phyloP scores from a whole-genome alignment of 352 stramenopile genomes.

The Phytophthora pseudosyringae region DNA sequence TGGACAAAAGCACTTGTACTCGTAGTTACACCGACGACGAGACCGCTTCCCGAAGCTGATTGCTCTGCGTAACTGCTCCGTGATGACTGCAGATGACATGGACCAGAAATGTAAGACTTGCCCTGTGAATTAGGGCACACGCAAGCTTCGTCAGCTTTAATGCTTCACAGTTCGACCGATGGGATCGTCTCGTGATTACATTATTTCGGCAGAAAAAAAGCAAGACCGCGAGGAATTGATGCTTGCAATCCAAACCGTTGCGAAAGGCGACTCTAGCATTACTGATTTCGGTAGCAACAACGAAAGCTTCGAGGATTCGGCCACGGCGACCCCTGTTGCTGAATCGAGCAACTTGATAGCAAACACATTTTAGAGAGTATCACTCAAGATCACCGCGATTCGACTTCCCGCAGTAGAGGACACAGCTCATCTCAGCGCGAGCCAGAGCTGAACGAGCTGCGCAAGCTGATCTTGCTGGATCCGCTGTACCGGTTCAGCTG shows the following conservation, averaged over 20 bases:
- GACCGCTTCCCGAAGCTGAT: conserved; percentile 74
- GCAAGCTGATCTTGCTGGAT: conserved; percentile 81
- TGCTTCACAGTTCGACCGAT: conserved; percentile 85
- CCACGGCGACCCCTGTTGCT: conserved; percentile 6
- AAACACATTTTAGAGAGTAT: conserved; percentile 59
- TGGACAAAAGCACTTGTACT: conserved; percentile 80
- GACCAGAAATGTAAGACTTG: conserved; percentile 87
- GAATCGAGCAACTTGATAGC: conserved; percentile 54
- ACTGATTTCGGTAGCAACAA: conserved; percentile 38
- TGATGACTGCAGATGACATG: conserved; percentile 83
- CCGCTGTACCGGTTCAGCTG: conserved; percentile 84
- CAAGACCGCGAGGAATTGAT: conserved; percentile 92
- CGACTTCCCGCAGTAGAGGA: conserved; percentile 58
- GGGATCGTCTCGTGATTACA: conserved; percentile 82
- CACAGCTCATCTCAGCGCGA: conserved; percentile 63
- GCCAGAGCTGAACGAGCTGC: conserved; percentile 64
- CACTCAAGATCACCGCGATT: conserved; percentile 61
- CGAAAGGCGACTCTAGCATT: conserved; percentile 55
- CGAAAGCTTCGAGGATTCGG: conserved; percentile 46
- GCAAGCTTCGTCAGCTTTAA: conserved; percentile 80
- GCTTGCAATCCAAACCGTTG: conserved; percentile 82
- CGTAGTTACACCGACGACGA: conserved; percentile 84
- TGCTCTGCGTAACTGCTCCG: conserved; percentile 68
- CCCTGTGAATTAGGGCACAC: conserved; percentile 86
- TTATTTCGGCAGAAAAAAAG: conserved; percentile 87